Conservation (phyloP, 179 eudicot species). For the Vitellaria paradoxa region DNA sequence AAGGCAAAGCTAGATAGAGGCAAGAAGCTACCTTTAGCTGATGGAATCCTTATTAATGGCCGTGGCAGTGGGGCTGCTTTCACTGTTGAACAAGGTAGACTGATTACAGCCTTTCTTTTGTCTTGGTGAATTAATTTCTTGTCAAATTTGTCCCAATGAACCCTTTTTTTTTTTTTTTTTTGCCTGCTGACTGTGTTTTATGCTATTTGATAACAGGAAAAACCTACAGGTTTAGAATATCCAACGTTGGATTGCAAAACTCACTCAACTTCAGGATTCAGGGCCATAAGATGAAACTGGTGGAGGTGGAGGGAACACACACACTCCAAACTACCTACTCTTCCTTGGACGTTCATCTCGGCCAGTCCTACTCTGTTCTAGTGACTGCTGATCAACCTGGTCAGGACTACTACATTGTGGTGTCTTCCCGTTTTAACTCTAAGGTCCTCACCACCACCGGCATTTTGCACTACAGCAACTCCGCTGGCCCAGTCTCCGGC, state of each 20-base stretch:
- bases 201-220: conserved; percentile 49
- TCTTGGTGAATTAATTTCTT: not conserved
- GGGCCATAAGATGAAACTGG: conserved; percentile 69
- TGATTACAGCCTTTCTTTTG: not conserved
- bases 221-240: conserved; percentile 87
- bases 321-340: conserved; percentile 74
- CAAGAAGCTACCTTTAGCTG: conserved; percentile 62
- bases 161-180: not conserved
- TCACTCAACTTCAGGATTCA: conserved; percentile 92
- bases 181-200: not conserved
- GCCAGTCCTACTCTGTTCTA: conserved; percentile 89
- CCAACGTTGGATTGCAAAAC: conserved; percentile 80
- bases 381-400: conserved; percentile 80
- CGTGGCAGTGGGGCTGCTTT: conserved; percentile 73
- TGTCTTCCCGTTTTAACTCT: conserved; percentile 76
- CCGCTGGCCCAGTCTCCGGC: conserved; percentile 60
- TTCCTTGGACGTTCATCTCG: conserved; percentile 81
- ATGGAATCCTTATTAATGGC: conserved; percentile 85
- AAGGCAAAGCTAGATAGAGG: conserved; percentile 60
- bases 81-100: conserved; percentile 73
- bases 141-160: too few relatives aligned
- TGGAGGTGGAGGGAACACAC: conserved; percentile 97
- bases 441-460: conserved; percentile 55
- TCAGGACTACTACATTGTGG: conserved; percentile 77
- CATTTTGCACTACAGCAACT: conserved; percentile 66